Evolutionary conservation across 1,284 basidiomycete species (phyloP).

Genomic region (Ceratobasidium sp.): DNA sequence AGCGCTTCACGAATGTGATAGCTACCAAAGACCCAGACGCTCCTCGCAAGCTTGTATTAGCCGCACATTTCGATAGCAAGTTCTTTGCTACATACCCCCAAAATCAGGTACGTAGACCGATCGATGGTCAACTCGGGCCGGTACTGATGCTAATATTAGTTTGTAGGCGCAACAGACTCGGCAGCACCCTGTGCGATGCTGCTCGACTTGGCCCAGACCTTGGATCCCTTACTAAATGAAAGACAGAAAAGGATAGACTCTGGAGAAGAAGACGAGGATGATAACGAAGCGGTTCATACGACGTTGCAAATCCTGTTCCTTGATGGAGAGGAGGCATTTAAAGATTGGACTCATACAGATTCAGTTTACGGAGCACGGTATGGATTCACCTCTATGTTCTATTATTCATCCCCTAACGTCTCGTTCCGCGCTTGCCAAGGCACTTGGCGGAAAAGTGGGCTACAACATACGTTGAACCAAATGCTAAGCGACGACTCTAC

Average conservation of each 20-base stretch:
- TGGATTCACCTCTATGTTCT: slow-evolving; percentile 47
- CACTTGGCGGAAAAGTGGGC: slow-evolving; percentile 90
- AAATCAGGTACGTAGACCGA: slow-evolving; percentile 71
- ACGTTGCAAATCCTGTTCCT: slow-evolving; percentile 97
- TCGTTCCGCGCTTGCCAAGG: slow-evolving; percentile 60
- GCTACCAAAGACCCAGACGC: slow-evolving; percentile 94
- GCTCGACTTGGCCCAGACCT: slow-evolving; percentile 86
- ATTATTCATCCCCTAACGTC: slow-evolving; percentile 29
- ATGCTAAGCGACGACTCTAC: slow-evolving; percentile 70
- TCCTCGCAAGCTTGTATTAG: slow-evolving; percentile 82
- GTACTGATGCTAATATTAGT: slow-evolving; percentile 64
- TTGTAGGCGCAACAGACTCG: slow-evolving; percentile 97
- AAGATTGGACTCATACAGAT: slow-evolving; percentile 89
- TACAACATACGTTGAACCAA: slow-evolving; percentile 71
- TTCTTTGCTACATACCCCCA: slow-evolving; percentile 80
- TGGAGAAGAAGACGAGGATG: slow-evolving; percentile 66
- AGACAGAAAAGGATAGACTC: slow-evolving; percentile 70
- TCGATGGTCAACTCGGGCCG: slow-evolving; percentile 8
- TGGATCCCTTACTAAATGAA: slow-evolving; percentile 77
- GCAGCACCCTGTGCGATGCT: slow-evolving; percentile 96
- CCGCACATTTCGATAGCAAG: slow-evolving; percentile 98
- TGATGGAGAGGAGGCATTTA: slow-evolving; percentile 98
- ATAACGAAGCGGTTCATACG: slow-evolving; percentile 82
- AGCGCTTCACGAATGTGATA: slow-evolving; percentile 90
- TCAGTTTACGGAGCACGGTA: slow-evolving; percentile 95